Percentiles rank a stretch among this genome's conserved stretches.
Conservation (phyloP, 345 rosid species). For the Brassica carinata region DNA sequence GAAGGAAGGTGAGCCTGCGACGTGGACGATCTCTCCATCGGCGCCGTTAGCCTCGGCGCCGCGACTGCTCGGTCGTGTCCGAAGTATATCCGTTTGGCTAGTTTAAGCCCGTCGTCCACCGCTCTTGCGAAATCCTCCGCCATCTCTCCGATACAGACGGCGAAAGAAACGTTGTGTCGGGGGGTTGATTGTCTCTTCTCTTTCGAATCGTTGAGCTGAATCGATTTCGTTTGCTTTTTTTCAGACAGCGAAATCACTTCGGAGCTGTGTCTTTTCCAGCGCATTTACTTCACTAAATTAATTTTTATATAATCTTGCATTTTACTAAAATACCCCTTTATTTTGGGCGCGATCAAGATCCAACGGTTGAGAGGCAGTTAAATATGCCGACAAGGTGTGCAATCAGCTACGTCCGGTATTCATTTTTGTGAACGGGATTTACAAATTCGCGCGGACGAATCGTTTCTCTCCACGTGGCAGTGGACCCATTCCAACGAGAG, state of each 20-base stretch:
- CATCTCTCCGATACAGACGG: slow-evolving; percentile 42
- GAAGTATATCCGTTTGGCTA: slow-evolving; percentile 71
- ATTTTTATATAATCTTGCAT: background rate
- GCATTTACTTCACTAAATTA: background rate
- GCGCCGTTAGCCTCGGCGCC: slow-evolving; percentile 57
- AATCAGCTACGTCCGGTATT: background rate
- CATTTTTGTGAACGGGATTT: background rate
- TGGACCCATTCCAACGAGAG: background rate
- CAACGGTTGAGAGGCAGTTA: slow-evolving; percentile 15
- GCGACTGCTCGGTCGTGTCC: slow-evolving; percentile 82
- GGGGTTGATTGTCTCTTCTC: slow-evolving; percentile 6
- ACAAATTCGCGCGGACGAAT: background rate
- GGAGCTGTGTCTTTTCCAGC: slow-evolving; percentile 34
- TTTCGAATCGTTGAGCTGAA: slow-evolving; percentile 16
- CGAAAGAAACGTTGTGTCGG: background rate
- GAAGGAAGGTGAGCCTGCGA: slow-evolving; percentile 51
- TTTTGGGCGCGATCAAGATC: slow-evolving; percentile 21
- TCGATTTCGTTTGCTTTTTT: slow-evolving; percentile 16
- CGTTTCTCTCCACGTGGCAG: background rate
- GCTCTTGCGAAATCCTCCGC: slow-evolving; percentile 75
- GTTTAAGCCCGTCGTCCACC: slow-evolving; percentile 84
- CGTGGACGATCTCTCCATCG: slow-evolving; percentile 61
- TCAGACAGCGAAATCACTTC: slow-evolving; percentile 38
- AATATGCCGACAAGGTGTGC: slow-evolving; percentile 20
- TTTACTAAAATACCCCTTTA: background rate